Percentiles rank a stretch among this genome's conserved stretches.
Evolutionary conservation across 257 asterid genomes (phyloP).

Genomic region (Ehretia macrophylla): DNA sequence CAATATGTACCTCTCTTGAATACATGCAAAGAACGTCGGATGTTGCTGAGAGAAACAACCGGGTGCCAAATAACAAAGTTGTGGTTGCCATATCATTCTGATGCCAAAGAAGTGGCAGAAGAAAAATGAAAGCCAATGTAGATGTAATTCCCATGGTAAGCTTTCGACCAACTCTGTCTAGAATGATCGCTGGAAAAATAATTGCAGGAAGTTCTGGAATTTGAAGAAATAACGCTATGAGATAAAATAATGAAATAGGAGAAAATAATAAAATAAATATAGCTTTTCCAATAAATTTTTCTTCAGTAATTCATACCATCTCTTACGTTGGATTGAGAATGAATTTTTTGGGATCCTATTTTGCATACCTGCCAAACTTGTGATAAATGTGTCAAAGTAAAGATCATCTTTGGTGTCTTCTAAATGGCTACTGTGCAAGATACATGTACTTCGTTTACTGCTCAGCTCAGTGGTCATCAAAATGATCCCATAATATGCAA

Average conservation of each 20-base stretch:
- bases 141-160: constrained; percentile 60
- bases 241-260: not conserved
- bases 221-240: not conserved
- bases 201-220: constrained; percentile 77
- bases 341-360: not conserved
- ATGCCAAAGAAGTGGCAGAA: constrained; percentile 48
- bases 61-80: constrained; percentile 58
- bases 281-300: no score
- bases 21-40: constrained; percentile 48
- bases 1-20: constrained; percentile 61
- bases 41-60: constrained; percentile 54
- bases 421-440: constrained; percentile 12
- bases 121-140: constrained; percentile 30
- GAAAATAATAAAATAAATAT: not conserved
- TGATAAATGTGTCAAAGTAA: constrained; percentile 54
- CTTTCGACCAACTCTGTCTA: constrained; percentile 69
- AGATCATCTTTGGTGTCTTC: constrained; percentile 29
- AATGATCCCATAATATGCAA: constrained; percentile 29
- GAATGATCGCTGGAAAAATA: constrained; percentile 50
- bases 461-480: constrained; percentile 20
- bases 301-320: no score
- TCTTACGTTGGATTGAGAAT: not conserved
- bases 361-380: constrained; percentile 65
- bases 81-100: constrained; percentile 51
- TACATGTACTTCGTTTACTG: constrained; percentile 44